Evolutionary conservation across 306 rosid genomes (phyloP), one percentile per base, ranked within the genome.

Genomic region (Trichosanthes cucumerina): DNA sequence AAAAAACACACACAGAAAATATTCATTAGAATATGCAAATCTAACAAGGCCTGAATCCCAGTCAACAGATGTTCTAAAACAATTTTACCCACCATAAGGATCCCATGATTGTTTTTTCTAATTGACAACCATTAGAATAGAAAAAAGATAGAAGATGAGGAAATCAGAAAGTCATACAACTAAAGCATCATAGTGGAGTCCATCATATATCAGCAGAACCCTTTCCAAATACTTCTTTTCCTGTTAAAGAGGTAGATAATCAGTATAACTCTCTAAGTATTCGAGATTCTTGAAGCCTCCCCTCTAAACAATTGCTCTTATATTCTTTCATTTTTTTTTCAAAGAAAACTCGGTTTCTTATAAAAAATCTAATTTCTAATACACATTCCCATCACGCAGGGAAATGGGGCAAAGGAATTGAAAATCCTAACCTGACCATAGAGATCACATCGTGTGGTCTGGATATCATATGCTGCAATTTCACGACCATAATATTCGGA

Each of bases 381-480:
- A 28, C 2, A 28, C 33, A 28, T 28, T 28, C 33, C 2, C 33
- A 28, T 28, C 33, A 28, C 33, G 33, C 33, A 28, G 33, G 33
- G 59, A 21, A 47, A 46, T 4, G 16, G 54, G 28, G 39, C 15
- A 10, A 23, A 28, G 44, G 33, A 52, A 49, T 18, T 28, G 19
- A 50, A 50, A 52, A 78, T 73, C 70, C 92, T 82, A 80, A 96
- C 98, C 97, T 96, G 99, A 58, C 99, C 97, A 62, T 92, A 96
- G 91, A 96, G 83, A 85, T 96, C 98, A 62, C 98, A 96, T 76
- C 99, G 84, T 21, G 93, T 79, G n/a, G 97, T 92, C 84, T 90
- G 97, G 80, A 91, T 96, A 85, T 96, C 99, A 77, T 92, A 90
- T 14, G 98, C 98, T 76, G 97, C 99, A 18, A 96, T 92, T 87